Conservation (phyloP, 495 filamentous ascomycete genomes). For the Bathelium albidoporum region DNA sequence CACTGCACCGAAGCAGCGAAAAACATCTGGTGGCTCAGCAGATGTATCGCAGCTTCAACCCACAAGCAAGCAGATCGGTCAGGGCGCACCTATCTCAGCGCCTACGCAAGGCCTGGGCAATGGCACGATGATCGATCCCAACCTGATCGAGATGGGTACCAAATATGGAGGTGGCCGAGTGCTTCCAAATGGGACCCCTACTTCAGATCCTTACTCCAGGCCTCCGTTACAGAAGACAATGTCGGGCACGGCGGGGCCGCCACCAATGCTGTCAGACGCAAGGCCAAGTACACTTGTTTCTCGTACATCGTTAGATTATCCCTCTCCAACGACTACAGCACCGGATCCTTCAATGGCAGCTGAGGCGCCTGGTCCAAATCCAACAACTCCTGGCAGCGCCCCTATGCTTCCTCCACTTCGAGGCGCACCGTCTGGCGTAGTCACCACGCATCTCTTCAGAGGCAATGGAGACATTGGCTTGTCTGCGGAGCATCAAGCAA, state of each 20-base stretch:
- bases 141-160: slow-evolving; percentile 12
- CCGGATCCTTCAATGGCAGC: not conserved
- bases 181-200: not conserved
- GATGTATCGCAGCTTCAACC: not conserved
- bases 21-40: not conserved
- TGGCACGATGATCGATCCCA: slow-evolving; percentile 19
- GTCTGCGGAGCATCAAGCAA: not conserved
- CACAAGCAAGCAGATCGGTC: not conserved
- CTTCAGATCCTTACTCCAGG: not conserved
- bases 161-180: not conserved
- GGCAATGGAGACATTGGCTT: not conserved
- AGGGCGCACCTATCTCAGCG: not conserved
- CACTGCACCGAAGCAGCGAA: not conserved
- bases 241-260: not conserved
- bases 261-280: not conserved
- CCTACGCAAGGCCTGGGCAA: not conserved
- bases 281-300: not conserved
- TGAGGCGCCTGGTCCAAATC: not conserved
- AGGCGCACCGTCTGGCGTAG: not conserved
- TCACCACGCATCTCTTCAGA: not conserved
- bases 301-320: not conserved
- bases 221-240: not conserved
- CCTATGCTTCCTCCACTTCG: slow-evolving; percentile 2
- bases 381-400: not conserved
- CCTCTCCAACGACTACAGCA: not conserved